phyloP scores from a whole-genome alignment of 257 asterid species.

The Solanum pimpinellifolium region DNA sequence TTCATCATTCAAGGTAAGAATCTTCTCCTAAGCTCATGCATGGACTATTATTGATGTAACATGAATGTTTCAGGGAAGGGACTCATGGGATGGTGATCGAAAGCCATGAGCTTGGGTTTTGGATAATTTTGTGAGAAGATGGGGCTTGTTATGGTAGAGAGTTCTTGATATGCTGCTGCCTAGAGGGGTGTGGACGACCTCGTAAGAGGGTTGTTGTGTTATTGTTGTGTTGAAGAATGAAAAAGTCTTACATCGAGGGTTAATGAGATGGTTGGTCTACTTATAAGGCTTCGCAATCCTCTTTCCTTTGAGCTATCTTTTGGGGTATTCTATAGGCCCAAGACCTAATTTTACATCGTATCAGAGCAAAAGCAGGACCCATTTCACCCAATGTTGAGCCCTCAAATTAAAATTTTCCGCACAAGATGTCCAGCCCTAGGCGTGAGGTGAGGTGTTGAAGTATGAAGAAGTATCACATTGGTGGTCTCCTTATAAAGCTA shows the following conservation, averaged over 20 bases:
- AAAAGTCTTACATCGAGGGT: background rate
- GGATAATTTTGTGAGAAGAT: background rate
- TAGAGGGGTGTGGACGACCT: background rate
- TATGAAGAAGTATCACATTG: background rate
- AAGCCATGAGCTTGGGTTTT: background rate
- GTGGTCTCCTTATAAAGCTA: background rate
- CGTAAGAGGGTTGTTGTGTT: background rate
- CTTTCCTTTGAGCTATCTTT: background rate
- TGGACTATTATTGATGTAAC: background rate
- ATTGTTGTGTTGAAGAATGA: background rate
- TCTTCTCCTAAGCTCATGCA: background rate
- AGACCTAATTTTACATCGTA: background rate
- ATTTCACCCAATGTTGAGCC: background rate
- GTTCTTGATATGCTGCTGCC: background rate
- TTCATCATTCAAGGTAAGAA: background rate
- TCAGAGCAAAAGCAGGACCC: background rate
- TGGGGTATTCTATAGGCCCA: background rate
- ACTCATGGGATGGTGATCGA: background rate
- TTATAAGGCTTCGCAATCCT: background rate
- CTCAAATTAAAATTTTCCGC: background rate
- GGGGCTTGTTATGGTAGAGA: background rate
- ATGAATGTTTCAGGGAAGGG: background rate
- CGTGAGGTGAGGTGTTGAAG: background rate
- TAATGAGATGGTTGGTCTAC: background rate
- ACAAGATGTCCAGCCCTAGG: background rate